Percentiles rank a stretch among this genome's conserved stretches.
Conservation (phyloP, 257 asterid genomes). For the Gentiana macrophylla region DNA sequence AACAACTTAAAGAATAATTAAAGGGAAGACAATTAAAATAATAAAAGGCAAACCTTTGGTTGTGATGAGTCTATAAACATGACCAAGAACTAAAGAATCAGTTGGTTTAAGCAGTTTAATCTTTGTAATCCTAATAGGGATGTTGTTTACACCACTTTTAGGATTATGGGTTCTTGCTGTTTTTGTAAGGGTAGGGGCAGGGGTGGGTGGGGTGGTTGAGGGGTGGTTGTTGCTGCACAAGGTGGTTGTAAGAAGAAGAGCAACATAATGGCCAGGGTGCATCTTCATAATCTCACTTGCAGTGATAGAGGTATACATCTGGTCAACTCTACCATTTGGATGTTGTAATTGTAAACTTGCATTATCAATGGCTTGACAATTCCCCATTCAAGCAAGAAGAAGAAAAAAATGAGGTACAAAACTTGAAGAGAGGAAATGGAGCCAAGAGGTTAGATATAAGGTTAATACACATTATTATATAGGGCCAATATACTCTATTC, state of each 20-base stretch:
- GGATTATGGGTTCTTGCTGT: constrained; percentile 8
- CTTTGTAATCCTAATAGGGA: constrained; percentile 51
- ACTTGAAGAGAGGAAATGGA: too few relatives aligned
- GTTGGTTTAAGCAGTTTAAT: constrained; percentile 76
- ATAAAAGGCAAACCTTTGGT: constrained; percentile 40
- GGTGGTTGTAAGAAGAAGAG: constrained; percentile 91
- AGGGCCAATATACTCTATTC: constrained; percentile 1
- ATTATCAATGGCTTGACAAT: constrained; percentile 88
- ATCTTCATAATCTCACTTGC: constrained; percentile 68
- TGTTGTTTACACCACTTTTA: background rate
- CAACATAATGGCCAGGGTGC: constrained; percentile 83
- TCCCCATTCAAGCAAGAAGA: constrained; percentile 42
- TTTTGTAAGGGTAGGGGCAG: constrained; percentile 23
- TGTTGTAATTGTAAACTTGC: constrained; percentile 60
- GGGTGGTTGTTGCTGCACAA: constrained; percentile 20
- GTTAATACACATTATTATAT: constrained; percentile 7
- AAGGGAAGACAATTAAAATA: background rate
- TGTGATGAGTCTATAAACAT: constrained; percentile 73
- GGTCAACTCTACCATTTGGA: constrained; percentile 66
- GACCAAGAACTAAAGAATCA: constrained; percentile 74
- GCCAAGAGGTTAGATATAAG: constrained; percentile 7
- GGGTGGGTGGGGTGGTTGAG: background rate
- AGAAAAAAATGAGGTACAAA: constrained; percentile 2
- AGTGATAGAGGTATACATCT: constrained; percentile 40
- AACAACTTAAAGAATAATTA: background rate